Conservation (phyloP, 805 yeast genomes). For the Kazachstania martiniae region DNA sequence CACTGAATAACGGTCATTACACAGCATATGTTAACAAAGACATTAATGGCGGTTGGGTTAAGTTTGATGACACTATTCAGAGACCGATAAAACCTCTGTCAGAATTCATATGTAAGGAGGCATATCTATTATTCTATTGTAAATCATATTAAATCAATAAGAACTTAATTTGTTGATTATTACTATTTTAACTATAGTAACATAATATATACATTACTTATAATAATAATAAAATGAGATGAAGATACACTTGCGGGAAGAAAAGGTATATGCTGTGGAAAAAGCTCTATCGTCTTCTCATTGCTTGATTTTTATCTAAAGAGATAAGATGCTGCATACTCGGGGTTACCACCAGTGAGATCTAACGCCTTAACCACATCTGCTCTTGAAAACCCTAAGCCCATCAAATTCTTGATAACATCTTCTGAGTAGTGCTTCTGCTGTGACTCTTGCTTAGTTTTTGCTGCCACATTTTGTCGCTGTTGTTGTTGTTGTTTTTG, state of each 20-base stretch:
- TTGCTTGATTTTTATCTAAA: constrained; percentile 27
- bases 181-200: too few species aligned
- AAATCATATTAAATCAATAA: too few species aligned
- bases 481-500: neutral
- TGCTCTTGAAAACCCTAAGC: constrained; percentile 58
- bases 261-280: neutral
- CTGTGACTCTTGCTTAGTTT: neutral
- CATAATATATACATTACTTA: too few species aligned
- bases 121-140: constrained; percentile 74
- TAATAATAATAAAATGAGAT: too few species aligned
- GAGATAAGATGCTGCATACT: constrained; percentile 72
- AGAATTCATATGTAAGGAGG: constrained; percentile 59
- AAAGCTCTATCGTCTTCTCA: neutral
- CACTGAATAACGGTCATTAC: constrained; percentile 78
- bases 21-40: constrained; percentile 69
- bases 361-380: constrained; percentile 58
- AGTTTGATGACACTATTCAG: constrained; percentile 69
- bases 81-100: constrained; percentile 37
- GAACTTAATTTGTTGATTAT: too few species aligned
- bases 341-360: constrained; percentile 66
- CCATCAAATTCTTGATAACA: constrained; percentile 37
- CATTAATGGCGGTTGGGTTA: constrained; percentile 55
- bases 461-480: neutral
- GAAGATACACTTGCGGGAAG: too few species aligned
- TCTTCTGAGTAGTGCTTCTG: constrained; percentile 26